Percentiles rank a stretch among this genome's conserved stretches.
These are phyloP conservation scores for Hypoxylon fuscum DNA, from an alignment of 495 filamentous ascomycete species.

Conservation along the genomic window DNA sequence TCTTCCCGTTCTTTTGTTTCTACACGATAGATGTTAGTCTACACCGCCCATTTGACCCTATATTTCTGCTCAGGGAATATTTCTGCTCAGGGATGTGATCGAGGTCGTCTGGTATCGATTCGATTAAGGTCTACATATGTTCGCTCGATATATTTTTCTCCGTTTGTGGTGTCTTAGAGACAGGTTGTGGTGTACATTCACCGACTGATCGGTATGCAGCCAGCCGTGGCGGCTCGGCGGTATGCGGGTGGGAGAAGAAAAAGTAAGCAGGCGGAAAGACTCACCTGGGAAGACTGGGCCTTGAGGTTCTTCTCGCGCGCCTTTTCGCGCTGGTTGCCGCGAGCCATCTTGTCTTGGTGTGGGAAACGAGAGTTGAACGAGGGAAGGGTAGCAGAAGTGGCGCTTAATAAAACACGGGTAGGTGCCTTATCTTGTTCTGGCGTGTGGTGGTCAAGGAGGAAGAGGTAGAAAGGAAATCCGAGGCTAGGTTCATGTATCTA, in stretches of 20 bases:
- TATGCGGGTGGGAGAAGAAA: constrained; percentile 5
- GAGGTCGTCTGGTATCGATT: too few species aligned
- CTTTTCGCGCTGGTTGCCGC: constrained; percentile 93
- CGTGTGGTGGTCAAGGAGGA: not conserved
- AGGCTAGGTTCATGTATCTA: constrained; percentile 24
- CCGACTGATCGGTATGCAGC: too few species aligned
- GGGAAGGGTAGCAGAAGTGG: constrained; percentile 18
- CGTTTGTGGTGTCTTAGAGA: too few species aligned
- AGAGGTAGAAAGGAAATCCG: constrained; percentile 3
- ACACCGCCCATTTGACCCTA: too few species aligned
- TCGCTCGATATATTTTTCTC: too few species aligned
- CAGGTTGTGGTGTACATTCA: too few species aligned
- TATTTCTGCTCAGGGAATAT: too few species aligned
- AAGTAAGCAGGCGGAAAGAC: constrained; percentile 35
- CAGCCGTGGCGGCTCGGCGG: not conserved
- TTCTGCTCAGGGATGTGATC: too few species aligned
- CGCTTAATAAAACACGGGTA: constrained; percentile 35
- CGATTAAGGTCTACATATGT: too few species aligned
- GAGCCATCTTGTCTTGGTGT: constrained; percentile 69
- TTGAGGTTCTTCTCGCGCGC: constrained; percentile 84
- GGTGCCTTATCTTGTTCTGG: not conserved
- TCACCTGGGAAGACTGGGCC: constrained; percentile 64
- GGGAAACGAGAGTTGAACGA: constrained; percentile 7
- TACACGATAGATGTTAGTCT: constrained; percentile 45
- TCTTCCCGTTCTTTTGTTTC: constrained; percentile 68